Evolutionary conservation across 2,329 filamentous ascomycete genomes (phyloP).

Genomic region (Gyromitra esculenta): DNA sequence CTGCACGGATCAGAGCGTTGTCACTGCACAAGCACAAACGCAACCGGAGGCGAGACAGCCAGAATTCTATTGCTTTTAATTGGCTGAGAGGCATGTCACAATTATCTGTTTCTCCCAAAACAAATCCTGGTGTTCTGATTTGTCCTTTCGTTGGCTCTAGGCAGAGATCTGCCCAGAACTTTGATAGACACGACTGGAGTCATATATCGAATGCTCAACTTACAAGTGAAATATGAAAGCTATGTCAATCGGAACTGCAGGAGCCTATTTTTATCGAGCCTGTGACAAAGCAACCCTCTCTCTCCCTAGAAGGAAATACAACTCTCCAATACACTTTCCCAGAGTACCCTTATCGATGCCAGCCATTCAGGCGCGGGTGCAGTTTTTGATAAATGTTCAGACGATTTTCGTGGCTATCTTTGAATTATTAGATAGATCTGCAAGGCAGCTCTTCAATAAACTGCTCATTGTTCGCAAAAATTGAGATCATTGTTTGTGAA

Average conservation of each 20-base stretch:
- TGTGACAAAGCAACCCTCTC: not conserved
- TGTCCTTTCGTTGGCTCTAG: slow-evolving; percentile 26
- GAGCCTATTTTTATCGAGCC: slow-evolving; percentile 38
- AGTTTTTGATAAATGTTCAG: slow-evolving; percentile 23
- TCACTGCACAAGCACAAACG: slow-evolving; percentile 43
- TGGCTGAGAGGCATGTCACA: slow-evolving; percentile 31
- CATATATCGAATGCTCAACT: slow-evolving; percentile 30
- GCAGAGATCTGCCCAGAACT: slow-evolving; percentile 32
- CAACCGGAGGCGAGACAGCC: slow-evolving; percentile 47
- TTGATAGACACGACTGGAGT: slow-evolving; percentile 32
- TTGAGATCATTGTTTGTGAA: slow-evolving; percentile 12
- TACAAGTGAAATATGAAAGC: slow-evolving; percentile 25
- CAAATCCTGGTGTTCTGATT: slow-evolving; percentile 33
- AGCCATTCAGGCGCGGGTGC: slow-evolving; percentile 19
- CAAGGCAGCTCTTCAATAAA: slow-evolving; percentile 4
- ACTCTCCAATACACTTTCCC: slow-evolving; percentile 13
- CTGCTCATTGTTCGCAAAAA: slow-evolving; percentile 18
- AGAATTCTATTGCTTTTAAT: slow-evolving; percentile 5
- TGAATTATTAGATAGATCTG: slow-evolving; percentile 20
- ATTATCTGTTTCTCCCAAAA: slow-evolving; percentile 35
- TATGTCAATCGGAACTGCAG: slow-evolving; percentile 39
- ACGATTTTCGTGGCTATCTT: slow-evolving; percentile 14
- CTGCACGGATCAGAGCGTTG: slow-evolving; percentile 48
- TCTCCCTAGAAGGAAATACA: not conserved
- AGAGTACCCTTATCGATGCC: slow-evolving; percentile 27